Evolutionary conservation across 257 asterid species (phyloP).

Genomic region (Leonotis leonurus): DNA sequence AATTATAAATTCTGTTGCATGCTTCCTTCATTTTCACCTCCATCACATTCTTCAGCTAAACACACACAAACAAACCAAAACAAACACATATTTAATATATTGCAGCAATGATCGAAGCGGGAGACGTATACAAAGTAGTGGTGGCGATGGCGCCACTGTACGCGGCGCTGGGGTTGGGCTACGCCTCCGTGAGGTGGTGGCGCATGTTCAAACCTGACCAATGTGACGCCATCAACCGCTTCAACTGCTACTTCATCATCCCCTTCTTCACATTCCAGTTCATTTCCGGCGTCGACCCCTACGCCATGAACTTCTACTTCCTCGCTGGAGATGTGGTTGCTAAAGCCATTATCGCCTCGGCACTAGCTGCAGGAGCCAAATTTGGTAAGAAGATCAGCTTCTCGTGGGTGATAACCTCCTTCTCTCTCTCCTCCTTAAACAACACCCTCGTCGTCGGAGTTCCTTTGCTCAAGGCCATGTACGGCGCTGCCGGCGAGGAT

Average conservation of each 20-base stretch:
- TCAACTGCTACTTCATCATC: constrained; percentile 56
- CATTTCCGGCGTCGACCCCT: constrained; percentile 49
- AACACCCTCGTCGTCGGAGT: constrained; percentile 67
- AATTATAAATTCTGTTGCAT: constrained; percentile 3
- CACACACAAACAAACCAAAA: neutral
- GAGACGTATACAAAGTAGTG: constrained; percentile 52
- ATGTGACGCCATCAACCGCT: constrained; percentile 64
- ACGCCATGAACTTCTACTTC: constrained; percentile 54
- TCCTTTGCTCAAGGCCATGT: constrained; percentile 64
- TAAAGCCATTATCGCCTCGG: constrained; percentile 24
- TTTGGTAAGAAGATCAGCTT: constrained; percentile 24
- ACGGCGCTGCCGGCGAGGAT: constrained; percentile 46
- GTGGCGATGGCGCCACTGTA: constrained; percentile 49
- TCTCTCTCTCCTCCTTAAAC: constrained; percentile 45
- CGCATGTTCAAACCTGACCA: constrained; percentile 61
- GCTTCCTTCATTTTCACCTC: neutral
- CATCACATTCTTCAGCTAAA: neutral
- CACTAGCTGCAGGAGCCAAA: constrained; percentile 46
- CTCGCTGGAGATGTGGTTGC: constrained; percentile 52
- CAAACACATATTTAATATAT: neutral
- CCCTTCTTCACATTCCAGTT: constrained; percentile 72
- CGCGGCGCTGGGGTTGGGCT: constrained; percentile 52
- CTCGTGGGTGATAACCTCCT: constrained; percentile 57
- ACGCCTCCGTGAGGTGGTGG: constrained; percentile 61
- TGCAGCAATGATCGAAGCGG: constrained; percentile 37